Evolutionary conservation across 2,329 filamentous ascomycete species (phyloP).

Genomic region (Tolypocladium ophioglossoides): DNA sequence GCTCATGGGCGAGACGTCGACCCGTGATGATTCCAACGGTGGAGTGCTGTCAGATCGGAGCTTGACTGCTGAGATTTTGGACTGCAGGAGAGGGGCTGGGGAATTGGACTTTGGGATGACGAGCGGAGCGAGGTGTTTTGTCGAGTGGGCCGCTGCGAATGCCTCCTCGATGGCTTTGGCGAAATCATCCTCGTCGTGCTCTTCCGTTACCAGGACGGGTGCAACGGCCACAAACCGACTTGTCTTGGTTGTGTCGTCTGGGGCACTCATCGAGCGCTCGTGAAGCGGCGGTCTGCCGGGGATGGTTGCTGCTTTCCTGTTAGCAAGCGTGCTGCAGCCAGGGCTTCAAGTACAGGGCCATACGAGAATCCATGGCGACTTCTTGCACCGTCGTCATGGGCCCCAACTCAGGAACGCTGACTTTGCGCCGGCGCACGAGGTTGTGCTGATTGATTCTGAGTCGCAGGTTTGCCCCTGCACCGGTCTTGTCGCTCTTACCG

Average conservation of each 20-base stretch:
- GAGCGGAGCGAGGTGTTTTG: conserved; percentile 42
- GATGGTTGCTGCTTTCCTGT: conserved; percentile 44
- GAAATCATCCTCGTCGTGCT: conserved; percentile 11
- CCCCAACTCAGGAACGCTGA: conserved; percentile 53
- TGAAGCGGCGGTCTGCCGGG: conserved; percentile 54
- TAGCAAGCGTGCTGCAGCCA: neutral
- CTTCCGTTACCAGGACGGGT: neutral
- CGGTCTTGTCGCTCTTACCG: conserved; percentile 29
- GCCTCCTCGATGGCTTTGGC: conserved; percentile 12
- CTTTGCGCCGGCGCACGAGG: conserved; percentile 47
- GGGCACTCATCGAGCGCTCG: conserved; percentile 54
- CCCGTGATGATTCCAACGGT: conserved; percentile 27
- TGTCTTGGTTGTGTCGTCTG: conserved; percentile 13
- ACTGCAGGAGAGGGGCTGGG: conserved; percentile 11
- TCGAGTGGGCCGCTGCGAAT: conserved; percentile 12
- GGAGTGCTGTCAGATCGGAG: conserved; percentile 34
- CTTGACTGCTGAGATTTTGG: conserved; percentile 31
- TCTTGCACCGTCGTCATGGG: conserved; percentile 62
- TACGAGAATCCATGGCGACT: conserved; percentile 59
- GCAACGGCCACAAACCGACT: conserved; percentile 4
- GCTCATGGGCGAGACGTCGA: conserved; percentile 35
- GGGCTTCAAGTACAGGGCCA: conserved; percentile 17
- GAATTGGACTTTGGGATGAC: conserved; percentile 34
- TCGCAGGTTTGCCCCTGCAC: conserved; percentile 27
- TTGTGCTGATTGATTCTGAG: conserved; percentile 48